These are phyloP conservation scores for Geotrichum ghanense DNA, from an alignment of 805 yeast genomes.

Conservation along the genomic window DNA sequence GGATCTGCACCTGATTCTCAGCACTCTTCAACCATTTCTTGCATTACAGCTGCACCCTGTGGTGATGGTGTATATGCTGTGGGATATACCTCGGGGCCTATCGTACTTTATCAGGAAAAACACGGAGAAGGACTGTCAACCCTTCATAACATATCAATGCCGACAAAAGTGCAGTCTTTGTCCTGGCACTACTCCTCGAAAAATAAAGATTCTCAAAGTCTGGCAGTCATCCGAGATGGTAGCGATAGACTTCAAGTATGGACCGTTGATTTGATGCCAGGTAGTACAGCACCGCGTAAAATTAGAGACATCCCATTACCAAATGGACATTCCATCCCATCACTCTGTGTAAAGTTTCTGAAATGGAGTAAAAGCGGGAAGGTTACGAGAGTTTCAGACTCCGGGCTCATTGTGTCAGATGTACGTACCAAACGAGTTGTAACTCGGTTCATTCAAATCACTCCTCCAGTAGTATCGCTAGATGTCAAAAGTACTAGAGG, in stretches of 20 bases:
- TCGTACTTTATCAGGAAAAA: not conserved
- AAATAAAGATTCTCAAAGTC: slow-evolving; percentile 2
- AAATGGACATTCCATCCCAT: not conserved
- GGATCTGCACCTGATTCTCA: not conserved
- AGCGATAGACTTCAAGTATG: slow-evolving; percentile 7
- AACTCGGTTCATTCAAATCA: not conserved
- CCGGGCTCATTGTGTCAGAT: not conserved
- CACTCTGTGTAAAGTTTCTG: not conserved
- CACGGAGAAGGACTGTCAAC: not conserved
- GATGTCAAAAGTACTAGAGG: slow-evolving; percentile 2
- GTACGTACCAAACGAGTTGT: not conserved
- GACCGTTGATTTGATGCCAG: slow-evolving; percentile 4
- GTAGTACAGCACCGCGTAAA: slow-evolving; percentile 1
- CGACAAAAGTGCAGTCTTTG: slow-evolving; percentile 3
- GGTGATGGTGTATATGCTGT: slow-evolving; percentile 8
- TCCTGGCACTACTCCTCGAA: slow-evolving; percentile 9
- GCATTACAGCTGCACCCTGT: slow-evolving; percentile 7
- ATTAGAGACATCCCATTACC: slow-evolving; percentile 7
- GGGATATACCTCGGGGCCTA: slow-evolving; percentile 1
- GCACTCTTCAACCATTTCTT: slow-evolving; percentile 2
- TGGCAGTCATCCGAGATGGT: slow-evolving; percentile 6
- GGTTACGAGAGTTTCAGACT: not conserved
- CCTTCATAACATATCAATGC: slow-evolving; percentile 1
- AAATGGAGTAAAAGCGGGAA: slow-evolving; percentile 3
- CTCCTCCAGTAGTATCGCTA: not conserved